These are phyloP conservation scores for Nidularia pulvinata DNA, from an alignment of 768 basidiomycete species.

Conservation along the genomic window DNA sequence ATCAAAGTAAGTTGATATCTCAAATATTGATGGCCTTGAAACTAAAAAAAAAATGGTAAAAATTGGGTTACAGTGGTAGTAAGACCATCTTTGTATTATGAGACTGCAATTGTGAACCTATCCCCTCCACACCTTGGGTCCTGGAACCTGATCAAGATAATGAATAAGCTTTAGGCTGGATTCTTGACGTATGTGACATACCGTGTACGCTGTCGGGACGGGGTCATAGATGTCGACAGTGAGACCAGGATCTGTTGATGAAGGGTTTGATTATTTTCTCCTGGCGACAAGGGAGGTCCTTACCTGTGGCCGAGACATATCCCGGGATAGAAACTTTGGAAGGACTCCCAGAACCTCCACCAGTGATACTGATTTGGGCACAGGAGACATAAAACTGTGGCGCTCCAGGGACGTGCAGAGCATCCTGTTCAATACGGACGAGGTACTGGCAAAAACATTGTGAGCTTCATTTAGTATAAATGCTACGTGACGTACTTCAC, in stretches of 20 bases:
- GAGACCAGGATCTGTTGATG: conserved; percentile 14
- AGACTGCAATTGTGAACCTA: too few relatives aligned
- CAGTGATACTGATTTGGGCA: conserved; percentile 36
- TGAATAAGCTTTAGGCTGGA: background rate
- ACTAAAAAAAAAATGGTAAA: too few relatives aligned
- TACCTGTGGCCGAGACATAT: conserved; percentile 27
- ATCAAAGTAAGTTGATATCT: too few relatives aligned
- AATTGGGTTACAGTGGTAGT: too few relatives aligned
- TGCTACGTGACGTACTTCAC: conserved; percentile 31
- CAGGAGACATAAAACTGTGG: conserved; percentile 44
- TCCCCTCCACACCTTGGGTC: conserved; percentile 13
- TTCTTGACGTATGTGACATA: conserved; percentile 1
- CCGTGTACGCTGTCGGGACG: conserved; percentile 20
- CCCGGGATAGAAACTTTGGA: conserved; percentile 41
- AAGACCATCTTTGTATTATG: too few relatives aligned
- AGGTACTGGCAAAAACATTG: conserved; percentile 24
- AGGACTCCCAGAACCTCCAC: conserved; percentile 38
- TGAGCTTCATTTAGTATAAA: background rate
- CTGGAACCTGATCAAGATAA: conserved; percentile 12
- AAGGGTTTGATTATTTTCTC: background rate
- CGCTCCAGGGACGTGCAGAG: conserved; percentile 35
- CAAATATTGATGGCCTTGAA: too few relatives aligned
- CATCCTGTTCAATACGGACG: conserved; percentile 39
- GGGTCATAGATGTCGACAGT: conserved; percentile 23
- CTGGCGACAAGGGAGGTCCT: background rate